Evolutionary conservation across 2,329 filamentous ascomycete species (phyloP).

Genomic region (Fusarium sp.): DNA sequence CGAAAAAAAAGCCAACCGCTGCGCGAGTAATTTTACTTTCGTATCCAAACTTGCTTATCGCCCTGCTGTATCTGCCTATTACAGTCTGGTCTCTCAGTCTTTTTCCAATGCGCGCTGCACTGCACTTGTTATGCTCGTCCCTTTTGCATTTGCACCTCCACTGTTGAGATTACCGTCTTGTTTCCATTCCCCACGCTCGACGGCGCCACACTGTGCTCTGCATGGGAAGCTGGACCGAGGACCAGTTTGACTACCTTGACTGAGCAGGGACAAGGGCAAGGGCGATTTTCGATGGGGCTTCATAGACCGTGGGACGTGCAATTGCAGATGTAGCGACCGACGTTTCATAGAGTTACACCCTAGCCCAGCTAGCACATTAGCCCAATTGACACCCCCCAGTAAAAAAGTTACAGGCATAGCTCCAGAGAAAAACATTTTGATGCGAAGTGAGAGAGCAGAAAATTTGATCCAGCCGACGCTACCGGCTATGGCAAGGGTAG

Average conservation of each 20-base stretch:
- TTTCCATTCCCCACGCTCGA: slow-evolving; percentile 50
- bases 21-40: slow-evolving; percentile 25
- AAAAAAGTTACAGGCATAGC: slow-evolving; percentile 18
- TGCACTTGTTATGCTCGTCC: slow-evolving; percentile 14
- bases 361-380: slow-evolving; percentile 16
- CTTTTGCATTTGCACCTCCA: slow-evolving; percentile 4
- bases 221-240: slow-evolving; percentile 46
- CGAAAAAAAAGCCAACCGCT: slow-evolving; percentile 11
- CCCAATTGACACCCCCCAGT: slow-evolving; percentile 26
- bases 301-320: slow-evolving; percentile 16
- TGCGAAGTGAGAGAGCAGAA: slow-evolving; percentile 12
- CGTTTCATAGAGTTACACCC: slow-evolving; percentile 38
- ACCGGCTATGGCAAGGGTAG: slow-evolving; percentile 46
- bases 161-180: slow-evolving; percentile 50
- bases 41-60: slow-evolving; percentile 30
- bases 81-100: not conserved
- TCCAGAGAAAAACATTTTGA: slow-evolving; percentile 4
- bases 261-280: slow-evolving; percentile 38
- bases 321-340: slow-evolving; percentile 40
- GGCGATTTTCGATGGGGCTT: slow-evolving; percentile 41
- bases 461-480: slow-evolving; percentile 46
- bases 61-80: not conserved
- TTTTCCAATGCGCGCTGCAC: slow-evolving; percentile 4
- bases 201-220: slow-evolving; percentile 45
- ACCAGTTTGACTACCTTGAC: slow-evolving; percentile 36